These are phyloP conservation scores for Crithidia mellificae DNA, from an alignment of 208 protist genomes.

Conservation along the genomic window DNA sequence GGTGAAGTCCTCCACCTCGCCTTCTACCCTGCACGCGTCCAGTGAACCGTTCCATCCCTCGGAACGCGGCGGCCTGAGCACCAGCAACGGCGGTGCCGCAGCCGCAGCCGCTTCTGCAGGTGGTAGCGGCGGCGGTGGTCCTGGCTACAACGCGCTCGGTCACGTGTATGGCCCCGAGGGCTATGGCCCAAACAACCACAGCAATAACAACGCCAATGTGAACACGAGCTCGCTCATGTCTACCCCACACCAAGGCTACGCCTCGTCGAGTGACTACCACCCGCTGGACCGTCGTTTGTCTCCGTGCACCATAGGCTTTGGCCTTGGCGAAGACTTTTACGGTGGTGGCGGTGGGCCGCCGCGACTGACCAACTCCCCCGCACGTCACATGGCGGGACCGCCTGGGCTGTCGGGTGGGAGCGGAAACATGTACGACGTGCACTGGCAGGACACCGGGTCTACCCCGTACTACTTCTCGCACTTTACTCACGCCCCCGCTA, in stretches of 20 bases:
- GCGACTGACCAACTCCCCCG: background rate
- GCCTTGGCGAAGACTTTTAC: background rate
- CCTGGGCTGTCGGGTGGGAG: background rate
- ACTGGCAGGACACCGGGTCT: conserved; percentile 11
- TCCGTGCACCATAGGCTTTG: background rate
- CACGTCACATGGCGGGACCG: background rate
- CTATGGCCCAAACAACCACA: background rate
- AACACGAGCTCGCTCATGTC: background rate
- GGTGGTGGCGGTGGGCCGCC: background rate
- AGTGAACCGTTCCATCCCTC: conserved; percentile 5
- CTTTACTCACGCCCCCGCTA: background rate
- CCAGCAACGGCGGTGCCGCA: background rate
- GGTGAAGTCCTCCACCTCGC: background rate
- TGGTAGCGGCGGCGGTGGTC: no score
- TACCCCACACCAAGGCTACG: conserved; percentile 4
- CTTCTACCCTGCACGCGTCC: background rate
- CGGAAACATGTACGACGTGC: conserved; percentile 6
- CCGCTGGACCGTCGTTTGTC: background rate
- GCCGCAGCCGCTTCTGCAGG: no score
- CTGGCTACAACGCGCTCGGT: no score
- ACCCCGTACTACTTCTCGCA: conserved; percentile 1
- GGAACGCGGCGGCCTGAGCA: background rate
- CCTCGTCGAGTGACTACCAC: conserved; percentile 1
- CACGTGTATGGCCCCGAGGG: background rate
- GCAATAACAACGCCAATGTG: background rate